A percentile compares a stretch with the other conserved stretches of the same genome.
phyloP scores from a whole-genome alignment of 345 rosid species.

The Salix purpurea region DNA sequence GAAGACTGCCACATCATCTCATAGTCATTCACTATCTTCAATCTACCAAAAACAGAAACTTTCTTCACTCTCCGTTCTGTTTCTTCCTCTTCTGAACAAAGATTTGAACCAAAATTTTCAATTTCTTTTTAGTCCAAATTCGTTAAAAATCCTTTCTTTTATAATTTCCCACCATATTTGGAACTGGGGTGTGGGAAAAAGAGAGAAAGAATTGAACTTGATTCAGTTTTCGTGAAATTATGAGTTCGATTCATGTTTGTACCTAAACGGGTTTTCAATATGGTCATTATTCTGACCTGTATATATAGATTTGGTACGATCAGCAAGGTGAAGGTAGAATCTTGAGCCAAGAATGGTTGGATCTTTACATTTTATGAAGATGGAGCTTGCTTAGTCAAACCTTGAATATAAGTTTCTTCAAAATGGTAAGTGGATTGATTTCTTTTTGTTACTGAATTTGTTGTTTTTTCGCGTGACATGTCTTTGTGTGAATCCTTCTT shows the following conservation, averaged over 20 bases:
- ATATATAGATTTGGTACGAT: not conserved
- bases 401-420: conserved; percentile 1
- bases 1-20: conserved; percentile 49
- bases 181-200: not conserved
- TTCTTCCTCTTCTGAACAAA: conserved; percentile 1
- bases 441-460: not conserved
- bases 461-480: not conserved
- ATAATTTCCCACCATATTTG: not conserved
- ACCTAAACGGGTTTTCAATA: not conserved
- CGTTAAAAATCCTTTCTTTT: not conserved
- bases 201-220: not conserved
- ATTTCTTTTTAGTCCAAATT: not conserved
- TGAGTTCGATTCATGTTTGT: conserved; percentile 3
- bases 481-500: not conserved
- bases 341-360: not conserved
- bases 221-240: conserved; percentile 9
- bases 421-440: conserved; percentile 13
- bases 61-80: conserved; percentile 18
- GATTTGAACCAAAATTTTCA: conserved; percentile 9
- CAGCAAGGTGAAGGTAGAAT: not conserved
- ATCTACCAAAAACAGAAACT: not conserved
- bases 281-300: not conserved
- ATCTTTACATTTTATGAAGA: not conserved
- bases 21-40: conserved; percentile 11
- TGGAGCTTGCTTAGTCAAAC: conserved; percentile 8